These are phyloP conservation scores for Rhizoclosmatium sp. DNA, from an alignment of 192 early-diverging fungal species.

Conservation along the genomic window DNA sequence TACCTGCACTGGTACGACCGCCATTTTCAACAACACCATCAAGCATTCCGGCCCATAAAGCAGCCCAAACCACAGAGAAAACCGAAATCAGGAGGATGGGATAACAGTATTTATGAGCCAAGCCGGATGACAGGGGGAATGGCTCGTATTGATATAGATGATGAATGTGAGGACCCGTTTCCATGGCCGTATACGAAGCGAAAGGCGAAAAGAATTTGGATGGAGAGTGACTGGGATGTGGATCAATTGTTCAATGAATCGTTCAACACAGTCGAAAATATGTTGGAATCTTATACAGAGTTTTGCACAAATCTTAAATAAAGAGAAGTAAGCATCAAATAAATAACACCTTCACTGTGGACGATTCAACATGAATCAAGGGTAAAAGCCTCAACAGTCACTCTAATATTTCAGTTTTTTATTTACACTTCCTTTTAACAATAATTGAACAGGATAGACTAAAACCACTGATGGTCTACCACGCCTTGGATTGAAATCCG, in stretches of 20 bases:
- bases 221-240: conserved; percentile 15
- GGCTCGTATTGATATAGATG: not conserved
- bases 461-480: conserved; percentile 14
- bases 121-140: not conserved
- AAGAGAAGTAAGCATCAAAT: not conserved
- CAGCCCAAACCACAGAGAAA: not conserved
- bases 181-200: conserved; percentile 17
- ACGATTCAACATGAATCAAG: not conserved
- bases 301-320: conserved; percentile 18
- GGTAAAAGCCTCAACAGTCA: not conserved
- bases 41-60: not conserved
- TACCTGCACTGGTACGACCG: conserved; percentile 56
- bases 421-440: not conserved
- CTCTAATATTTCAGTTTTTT: not conserved
- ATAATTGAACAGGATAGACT: not conserved
- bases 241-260: conserved; percentile 8
- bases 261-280: not conserved
- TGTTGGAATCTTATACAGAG: conserved; percentile 10
- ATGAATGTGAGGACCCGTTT: not conserved
- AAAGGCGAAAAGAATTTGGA: conserved; percentile 1
- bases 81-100: not conserved
- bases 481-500: conserved; percentile 10
- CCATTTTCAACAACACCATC: conserved; percentile 20
- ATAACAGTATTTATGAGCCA: not conserved
- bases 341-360: too few species aligned